A percentile compares a stretch with the other conserved stretches of the same genome.
Evolutionary conservation across 768 basidiomycete species (phyloP).

Genomic region (Atractiella rhizophila): DNA sequence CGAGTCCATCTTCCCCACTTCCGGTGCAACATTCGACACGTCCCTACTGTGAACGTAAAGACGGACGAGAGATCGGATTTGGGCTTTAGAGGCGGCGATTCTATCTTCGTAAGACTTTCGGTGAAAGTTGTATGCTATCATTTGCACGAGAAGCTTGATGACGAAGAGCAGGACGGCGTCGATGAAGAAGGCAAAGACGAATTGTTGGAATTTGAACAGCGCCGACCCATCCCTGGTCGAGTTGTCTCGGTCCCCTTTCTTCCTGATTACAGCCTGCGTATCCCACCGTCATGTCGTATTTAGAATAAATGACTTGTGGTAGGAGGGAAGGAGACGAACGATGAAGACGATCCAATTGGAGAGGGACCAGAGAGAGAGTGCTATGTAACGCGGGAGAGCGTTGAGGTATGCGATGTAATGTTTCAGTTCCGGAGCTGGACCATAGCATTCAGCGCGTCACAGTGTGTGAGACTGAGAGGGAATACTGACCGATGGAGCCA

Average conservation of each 20-base stretch:
- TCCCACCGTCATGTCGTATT: not conserved
- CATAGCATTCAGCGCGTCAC: constrained; percentile 19
- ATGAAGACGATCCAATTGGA: constrained; percentile 45
- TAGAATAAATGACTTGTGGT: not conserved
- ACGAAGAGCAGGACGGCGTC: constrained; percentile 43
- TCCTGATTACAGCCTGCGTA: not conserved
- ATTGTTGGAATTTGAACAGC: constrained; percentile 34
- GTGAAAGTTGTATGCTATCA: constrained; percentile 23
- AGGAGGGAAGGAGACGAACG: constrained; percentile 33
- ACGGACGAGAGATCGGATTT: constrained; percentile 40
- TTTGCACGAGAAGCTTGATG: constrained; percentile 64
- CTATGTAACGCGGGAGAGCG: constrained; percentile 35
- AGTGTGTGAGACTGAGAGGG: constrained; percentile 33
- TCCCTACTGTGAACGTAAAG: constrained; percentile 58
- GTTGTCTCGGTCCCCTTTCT: constrained; percentile 1
- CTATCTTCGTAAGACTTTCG: constrained; percentile 34
- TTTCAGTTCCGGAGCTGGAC: constrained; percentile 39
- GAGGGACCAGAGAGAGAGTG: constrained; percentile 38
- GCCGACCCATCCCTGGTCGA: constrained; percentile 19
- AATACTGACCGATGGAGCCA: constrained; percentile 43
- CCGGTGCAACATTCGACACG: constrained; percentile 26
- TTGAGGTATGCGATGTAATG: constrained; percentile 57
- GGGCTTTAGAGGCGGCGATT: constrained; percentile 56
- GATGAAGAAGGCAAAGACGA: constrained; percentile 48
- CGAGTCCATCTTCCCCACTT: constrained; percentile 28